Percentiles rank a stretch among this genome's conserved stretches.
Conservation (phyloP, 371 early-diverging fungal species). For the Furculomyces boomerangus region DNA sequence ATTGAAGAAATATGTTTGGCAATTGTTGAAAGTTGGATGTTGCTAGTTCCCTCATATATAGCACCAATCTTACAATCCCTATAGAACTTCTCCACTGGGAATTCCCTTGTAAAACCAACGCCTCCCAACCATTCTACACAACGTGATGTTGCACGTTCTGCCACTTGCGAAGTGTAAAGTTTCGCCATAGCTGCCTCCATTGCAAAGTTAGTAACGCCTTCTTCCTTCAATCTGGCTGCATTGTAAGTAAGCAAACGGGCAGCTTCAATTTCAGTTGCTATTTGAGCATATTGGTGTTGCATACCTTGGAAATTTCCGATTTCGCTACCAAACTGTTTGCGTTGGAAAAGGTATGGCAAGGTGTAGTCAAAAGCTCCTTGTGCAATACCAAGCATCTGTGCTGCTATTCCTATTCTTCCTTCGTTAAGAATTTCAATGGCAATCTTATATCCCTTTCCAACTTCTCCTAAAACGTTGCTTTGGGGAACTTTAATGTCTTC, state of each 20-base stretch:
- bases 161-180: conserved; percentile 85
- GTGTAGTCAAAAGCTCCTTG: conserved; percentile 86
- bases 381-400: conserved; percentile 94
- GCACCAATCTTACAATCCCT: conserved; percentile 91
- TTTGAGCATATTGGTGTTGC: conserved; percentile 93
- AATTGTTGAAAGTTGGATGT: conserved; percentile 93
- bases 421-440: conserved; percentile 96
- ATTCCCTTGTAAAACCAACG: conserved; percentile 84
- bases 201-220: conserved; percentile 67
- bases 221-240: conserved; percentile 90
- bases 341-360: conserved; percentile 82
- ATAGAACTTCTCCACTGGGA: conserved; percentile 83
- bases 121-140: conserved; percentile 96
- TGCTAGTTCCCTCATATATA: conserved; percentile 67
- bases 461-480: conserved; percentile 74
- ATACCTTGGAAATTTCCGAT: conserved; percentile 93
- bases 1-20: conserved; percentile 63
- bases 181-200: conserved; percentile 98
- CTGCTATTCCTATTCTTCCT: conserved; percentile 95
- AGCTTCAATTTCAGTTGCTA: conserved; percentile 89
- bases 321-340: conserved; percentile 78
- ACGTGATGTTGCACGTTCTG: conserved; percentile 74
- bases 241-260: conserved; percentile 94
- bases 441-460: conserved; percentile 95
- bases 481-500: conserved; percentile 86